phyloP scores from a whole-genome alignment of 345 rosid genomes.

The Citrus trifoliata region DNA sequence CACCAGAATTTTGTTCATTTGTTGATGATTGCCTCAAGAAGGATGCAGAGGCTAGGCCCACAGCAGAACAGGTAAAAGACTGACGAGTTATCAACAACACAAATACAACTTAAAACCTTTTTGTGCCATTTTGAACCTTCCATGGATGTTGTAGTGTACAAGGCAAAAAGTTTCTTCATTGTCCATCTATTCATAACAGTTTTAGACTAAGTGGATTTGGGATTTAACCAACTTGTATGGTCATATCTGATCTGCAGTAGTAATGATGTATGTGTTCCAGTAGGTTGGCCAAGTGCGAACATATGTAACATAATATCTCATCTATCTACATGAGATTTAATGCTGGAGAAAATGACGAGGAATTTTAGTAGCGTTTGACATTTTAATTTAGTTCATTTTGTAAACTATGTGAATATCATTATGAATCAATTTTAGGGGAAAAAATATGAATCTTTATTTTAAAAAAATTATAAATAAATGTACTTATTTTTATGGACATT shows the following conservation, averaged over 20 bases:
- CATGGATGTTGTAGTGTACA: not conserved
- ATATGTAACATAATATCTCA: not conserved
- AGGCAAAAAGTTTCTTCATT: not conserved
- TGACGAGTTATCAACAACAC: not conserved
- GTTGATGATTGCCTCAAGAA: conserved; percentile 84
- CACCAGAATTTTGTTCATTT: conserved; percentile 88
- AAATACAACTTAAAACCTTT: not conserved
- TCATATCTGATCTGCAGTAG: not conserved
- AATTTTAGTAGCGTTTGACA: not conserved
- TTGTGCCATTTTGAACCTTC: not conserved
- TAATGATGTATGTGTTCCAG: not conserved
- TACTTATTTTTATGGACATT: not conserved
- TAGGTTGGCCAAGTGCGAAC: not conserved
- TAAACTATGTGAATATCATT: not conserved
- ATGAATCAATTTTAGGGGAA: not conserved
- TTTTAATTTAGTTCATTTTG: not conserved
- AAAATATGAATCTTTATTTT: not conserved
- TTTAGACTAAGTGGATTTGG: not conserved
- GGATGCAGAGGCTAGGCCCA: conserved; percentile 81
- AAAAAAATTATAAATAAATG: not conserved
- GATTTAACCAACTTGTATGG: not conserved
- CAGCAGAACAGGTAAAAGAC: conserved; percentile 76
- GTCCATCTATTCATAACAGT: not conserved
- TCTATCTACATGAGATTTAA: not conserved
- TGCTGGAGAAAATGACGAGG: not conserved